Percentiles rank a stretch among this genome's conserved stretches.
phyloP scores from a whole-genome alignment of 768 basidiomycete genomes.

The Sutorius australiensis region DNA sequence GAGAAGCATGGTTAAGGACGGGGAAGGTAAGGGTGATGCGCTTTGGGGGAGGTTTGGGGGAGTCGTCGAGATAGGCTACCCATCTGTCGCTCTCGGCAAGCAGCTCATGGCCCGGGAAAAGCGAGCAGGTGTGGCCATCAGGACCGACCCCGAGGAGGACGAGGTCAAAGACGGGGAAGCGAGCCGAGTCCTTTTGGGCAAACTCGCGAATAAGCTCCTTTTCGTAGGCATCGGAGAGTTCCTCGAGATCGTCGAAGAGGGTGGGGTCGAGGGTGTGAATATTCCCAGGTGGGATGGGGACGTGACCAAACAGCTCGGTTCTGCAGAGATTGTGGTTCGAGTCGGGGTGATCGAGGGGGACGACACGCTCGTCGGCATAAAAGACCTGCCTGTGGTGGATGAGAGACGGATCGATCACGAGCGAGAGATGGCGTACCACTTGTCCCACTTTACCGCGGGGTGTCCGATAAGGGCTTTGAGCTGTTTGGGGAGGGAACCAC shows the following conservation, averaged over 20 bases:
- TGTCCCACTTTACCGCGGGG: slow-evolving; percentile 80
- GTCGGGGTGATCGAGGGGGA: slow-evolving; percentile 88
- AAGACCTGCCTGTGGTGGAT: slow-evolving; percentile 81
- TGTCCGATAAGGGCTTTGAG: slow-evolving; percentile 67
- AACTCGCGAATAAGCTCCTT: slow-evolving; percentile 85
- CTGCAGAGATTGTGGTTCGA: slow-evolving; percentile 84
- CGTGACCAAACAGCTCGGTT: slow-evolving; percentile 72
- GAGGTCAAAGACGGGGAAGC: slow-evolving; percentile 97
- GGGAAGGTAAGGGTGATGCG: slow-evolving; percentile 92
- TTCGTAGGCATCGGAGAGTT: slow-evolving; percentile 78
- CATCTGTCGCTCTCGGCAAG: slow-evolving; percentile 86
- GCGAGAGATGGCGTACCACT: slow-evolving; percentile 61
- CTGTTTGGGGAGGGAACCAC: slow-evolving; percentile 85
- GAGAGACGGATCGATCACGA: not conserved
- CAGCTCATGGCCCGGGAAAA: slow-evolving; percentile 91
- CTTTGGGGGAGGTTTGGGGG: slow-evolving; percentile 87
- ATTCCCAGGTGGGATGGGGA: slow-evolving; percentile 70
- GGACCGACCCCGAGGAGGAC: slow-evolving; percentile 96
- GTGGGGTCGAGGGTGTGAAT: slow-evolving; percentile 79
- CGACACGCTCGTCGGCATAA: slow-evolving; percentile 94
- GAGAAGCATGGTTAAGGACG: slow-evolving; percentile 84
- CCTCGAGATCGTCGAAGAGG: slow-evolving; percentile 69
- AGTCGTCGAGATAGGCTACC: slow-evolving; percentile 92
- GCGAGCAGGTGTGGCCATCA: slow-evolving; percentile 96
- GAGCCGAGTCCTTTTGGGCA: slow-evolving; percentile 87